Evolutionary conservation across 2,329 filamentous ascomycete genomes (phyloP).

Genomic region (Colletotrichum echinochloae): DNA sequence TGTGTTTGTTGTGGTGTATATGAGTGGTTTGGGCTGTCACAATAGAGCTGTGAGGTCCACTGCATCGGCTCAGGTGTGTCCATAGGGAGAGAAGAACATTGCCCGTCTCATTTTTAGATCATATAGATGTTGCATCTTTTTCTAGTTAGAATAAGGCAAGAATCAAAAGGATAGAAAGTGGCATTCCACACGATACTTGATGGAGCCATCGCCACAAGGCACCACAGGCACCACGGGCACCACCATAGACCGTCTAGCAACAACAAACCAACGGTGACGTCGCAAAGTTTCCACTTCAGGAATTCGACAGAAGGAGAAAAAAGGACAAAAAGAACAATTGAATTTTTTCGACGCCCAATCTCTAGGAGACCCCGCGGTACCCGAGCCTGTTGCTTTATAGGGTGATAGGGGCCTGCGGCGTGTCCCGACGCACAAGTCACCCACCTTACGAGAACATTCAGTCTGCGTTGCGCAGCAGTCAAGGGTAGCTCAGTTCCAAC

Average conservation of each 20-base stretch:
- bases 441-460: too few species aligned
- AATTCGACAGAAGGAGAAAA: too few species aligned
- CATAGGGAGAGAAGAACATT: neutral
- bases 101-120: neutral
- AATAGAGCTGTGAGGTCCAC: neutral
- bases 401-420: neutral
- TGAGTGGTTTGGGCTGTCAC: neutral
- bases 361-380: neutral
- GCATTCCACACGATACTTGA: neutral
- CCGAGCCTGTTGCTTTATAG: constrained; percentile 11
- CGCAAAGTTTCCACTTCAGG: neutral
- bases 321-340: neutral
- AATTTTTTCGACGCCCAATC: neutral
- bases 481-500: neutral
- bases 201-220: neutral
- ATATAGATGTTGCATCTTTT: neutral
- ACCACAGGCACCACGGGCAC: too few species aligned
- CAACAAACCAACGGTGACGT: neutral
- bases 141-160: neutral
- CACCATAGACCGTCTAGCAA: neutral
- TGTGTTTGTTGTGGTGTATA: neutral
- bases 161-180: neutral
- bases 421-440: neutral
- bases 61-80: neutral
- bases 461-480: neutral